phyloP scores from a whole-genome alignment of 108 stramenopile genomes.

The Ochromonas danica region DNA sequence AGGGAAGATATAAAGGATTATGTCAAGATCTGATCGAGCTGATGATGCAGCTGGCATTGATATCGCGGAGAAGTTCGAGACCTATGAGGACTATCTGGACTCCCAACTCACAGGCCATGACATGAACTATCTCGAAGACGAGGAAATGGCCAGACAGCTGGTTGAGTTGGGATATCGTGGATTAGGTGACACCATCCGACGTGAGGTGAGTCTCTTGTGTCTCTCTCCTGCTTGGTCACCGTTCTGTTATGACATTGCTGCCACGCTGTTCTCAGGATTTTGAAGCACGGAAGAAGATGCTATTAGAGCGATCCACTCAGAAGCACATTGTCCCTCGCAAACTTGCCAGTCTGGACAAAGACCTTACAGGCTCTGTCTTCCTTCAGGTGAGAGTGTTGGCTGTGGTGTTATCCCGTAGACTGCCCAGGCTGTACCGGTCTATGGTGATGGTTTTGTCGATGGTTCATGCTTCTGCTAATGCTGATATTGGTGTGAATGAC shows the following conservation, averaged over 20 bases:
- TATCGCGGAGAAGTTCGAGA: conserved; percentile 53
- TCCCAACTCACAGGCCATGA: conserved; percentile 64
- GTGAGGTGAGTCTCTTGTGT: neutral
- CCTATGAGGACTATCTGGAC: conserved; percentile 69
- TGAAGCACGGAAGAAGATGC: conserved; percentile 60
- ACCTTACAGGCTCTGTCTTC: conserved; percentile 24
- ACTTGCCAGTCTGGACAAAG: conserved; percentile 55
- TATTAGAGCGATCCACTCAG: conserved; percentile 58
- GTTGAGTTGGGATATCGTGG: conserved; percentile 68
- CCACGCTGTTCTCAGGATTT: conserved; percentile 55
- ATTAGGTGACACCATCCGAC: conserved; percentile 59
- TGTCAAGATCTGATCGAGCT: neutral
- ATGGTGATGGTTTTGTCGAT: no score
- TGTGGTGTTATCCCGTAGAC: no score
- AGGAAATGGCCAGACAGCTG: conserved; percentile 64
- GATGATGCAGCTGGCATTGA: neutral
- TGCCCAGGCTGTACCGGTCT: no score
- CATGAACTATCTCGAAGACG: conserved; percentile 66
- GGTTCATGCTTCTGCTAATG: no score
- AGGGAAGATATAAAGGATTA: no score
- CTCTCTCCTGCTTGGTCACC: neutral
- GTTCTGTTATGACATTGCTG: neutral
- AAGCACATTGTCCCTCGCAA: conserved; percentile 60
- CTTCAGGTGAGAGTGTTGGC: conserved; percentile 26
- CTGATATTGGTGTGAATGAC: no score